phyloP scores from a whole-genome alignment of 164 flowering plant genomes.

The Umbilicus rupestris region DNA sequence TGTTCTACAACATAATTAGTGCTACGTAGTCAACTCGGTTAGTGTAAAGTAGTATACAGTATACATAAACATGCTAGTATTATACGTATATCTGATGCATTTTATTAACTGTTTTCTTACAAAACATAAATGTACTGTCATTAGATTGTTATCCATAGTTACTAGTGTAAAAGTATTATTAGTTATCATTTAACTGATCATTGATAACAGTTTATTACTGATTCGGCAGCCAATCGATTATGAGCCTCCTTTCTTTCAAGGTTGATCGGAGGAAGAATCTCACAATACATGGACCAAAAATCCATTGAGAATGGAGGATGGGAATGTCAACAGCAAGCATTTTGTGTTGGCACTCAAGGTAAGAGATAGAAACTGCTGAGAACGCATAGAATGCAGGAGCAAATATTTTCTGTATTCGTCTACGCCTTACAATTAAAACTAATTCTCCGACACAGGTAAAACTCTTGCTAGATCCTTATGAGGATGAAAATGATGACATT shows the following conservation, averaged over 20 bases:
- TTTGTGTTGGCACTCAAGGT: constrained; percentile 79
- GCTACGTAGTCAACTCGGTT: too few relatives aligned
- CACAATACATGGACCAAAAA: constrained; percentile 55
- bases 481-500: constrained; percentile 65
- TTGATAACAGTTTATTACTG: background rate
- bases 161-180: background rate
- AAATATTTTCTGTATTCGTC: background rate
- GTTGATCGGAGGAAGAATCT: constrained; percentile 74
- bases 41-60: too few relatives aligned
- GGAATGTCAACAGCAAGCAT: constrained; percentile 95
- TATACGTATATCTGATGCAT: too few relatives aligned
- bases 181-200: background rate
- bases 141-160: background rate
- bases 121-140: background rate
- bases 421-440: background rate
- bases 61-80: too few relatives aligned
- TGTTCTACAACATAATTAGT: too few relatives aligned
- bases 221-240: constrained; percentile 73
- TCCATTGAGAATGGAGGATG: constrained; percentile 87
- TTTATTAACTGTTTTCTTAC: background rate
- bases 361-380: background rate
- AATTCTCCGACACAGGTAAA: constrained; percentile 50
- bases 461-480: constrained; percentile 92
- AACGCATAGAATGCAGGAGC: background rate
- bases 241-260: constrained; percentile 86